Evolutionary conservation across 441 rosid species (phyloP).

Genomic region (Pelargonium australe): DNA sequence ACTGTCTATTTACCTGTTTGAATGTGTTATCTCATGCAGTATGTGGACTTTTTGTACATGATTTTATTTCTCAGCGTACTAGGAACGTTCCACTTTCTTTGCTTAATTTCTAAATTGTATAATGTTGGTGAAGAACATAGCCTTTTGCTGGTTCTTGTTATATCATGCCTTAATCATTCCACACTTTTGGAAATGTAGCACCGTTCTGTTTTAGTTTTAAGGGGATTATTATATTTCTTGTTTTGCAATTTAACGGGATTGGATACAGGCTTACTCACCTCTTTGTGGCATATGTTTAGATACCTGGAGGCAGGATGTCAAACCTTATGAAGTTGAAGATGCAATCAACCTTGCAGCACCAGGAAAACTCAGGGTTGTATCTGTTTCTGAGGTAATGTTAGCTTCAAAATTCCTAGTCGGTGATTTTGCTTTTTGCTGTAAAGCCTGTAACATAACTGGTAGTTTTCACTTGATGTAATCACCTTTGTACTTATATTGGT

Average conservation of each 20-base stretch:
- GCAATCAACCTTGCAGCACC: constrained; percentile 59
- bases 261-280: constrained; percentile 11
- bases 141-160: not conserved
- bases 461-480: not conserved
- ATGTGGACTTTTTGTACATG: no score
- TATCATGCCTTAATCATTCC: not conserved
- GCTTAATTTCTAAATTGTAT: not conserved
- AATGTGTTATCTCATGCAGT: no score
- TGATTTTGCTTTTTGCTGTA: constrained; percentile 1
- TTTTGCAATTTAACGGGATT: not conserved
- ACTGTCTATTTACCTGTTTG: no score
- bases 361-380: constrained; percentile 63
- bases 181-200: not conserved
- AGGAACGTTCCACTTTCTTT: no score
- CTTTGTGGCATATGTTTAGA: constrained; percentile 37
- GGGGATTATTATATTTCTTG: constrained; percentile 2
- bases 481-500: not conserved
- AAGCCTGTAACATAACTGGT: not conserved
- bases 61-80: no score
- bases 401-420: constrained; percentile 5
- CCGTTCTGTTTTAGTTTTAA: constrained; percentile 3
- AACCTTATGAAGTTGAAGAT: constrained; percentile 51
- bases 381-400: constrained; percentile 57
- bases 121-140: not conserved
- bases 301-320: constrained; percentile 85